A percentile compares a stretch with the other conserved stretches of the same genome.
Conservation (phyloP, 345 rosid species). For the Pistacia integerrima region DNA sequence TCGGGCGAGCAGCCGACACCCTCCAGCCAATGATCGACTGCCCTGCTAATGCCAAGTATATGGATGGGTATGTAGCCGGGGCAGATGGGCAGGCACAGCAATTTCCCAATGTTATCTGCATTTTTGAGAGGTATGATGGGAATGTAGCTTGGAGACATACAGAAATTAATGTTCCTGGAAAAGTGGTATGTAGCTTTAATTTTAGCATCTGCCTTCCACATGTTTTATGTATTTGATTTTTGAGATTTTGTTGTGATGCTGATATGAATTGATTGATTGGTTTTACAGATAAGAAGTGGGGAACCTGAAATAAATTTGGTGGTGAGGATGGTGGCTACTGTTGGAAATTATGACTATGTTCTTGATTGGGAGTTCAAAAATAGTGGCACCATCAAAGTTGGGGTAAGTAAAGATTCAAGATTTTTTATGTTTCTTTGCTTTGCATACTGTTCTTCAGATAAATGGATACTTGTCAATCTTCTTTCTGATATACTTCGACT, state of each 20-base stretch:
- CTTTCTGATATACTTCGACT: no score
- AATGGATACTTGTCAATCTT: background rate
- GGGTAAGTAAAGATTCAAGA: conserved; percentile 38
- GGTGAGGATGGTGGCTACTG: conserved; percentile 73
- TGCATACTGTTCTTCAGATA: background rate
- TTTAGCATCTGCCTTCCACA: background rate
- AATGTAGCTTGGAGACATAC: conserved; percentile 69
- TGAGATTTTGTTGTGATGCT: background rate
- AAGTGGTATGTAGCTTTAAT: conserved; percentile 44
- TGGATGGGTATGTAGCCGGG: conserved; percentile 62
- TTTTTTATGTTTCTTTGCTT: background rate
- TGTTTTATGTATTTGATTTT: background rate
- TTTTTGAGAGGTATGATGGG: conserved; percentile 67
- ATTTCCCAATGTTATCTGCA: conserved; percentile 50
- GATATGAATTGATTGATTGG: background rate
- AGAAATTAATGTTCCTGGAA: conserved; percentile 69
- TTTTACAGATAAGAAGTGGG: conserved; percentile 62
- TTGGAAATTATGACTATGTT: conserved; percentile 81
- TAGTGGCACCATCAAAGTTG: conserved; percentile 64
- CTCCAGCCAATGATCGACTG: conserved; percentile 71
- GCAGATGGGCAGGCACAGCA: conserved; percentile 61
- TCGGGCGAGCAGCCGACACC: conserved; percentile 54
- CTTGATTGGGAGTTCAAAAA: conserved; percentile 82
- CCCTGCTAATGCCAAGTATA: conserved; percentile 54
- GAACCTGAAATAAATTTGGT: conserved; percentile 66